Evolutionary conservation across 345 rosid species (phyloP).

Genomic region (Arabis alpina): DNA sequence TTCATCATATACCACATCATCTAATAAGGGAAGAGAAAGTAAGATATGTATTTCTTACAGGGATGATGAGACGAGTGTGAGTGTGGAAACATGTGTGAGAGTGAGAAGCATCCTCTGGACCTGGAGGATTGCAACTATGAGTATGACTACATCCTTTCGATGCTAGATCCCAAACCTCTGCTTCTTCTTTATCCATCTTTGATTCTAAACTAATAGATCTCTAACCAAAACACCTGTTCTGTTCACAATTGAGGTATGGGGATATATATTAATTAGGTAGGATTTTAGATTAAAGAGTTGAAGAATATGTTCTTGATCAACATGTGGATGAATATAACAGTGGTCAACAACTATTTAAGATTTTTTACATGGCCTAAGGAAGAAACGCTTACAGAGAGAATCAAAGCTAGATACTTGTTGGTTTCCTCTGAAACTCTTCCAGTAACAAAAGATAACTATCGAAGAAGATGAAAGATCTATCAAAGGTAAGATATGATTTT

Average conservation of each 20-base stretch:
- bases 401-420: constrained; percentile 16
- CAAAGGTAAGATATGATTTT: neutral
- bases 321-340: constrained; percentile 11
- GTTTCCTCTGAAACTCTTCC: constrained; percentile 1
- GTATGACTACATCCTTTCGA: constrained; percentile 66
- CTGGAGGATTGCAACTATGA: constrained; percentile 79
- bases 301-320: constrained; percentile 32
- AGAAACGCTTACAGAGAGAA: constrained; percentile 27
- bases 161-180: constrained; percentile 1
- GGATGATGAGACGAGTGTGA: constrained; percentile 57
- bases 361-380: constrained; percentile 11
- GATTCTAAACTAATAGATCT: neutral
- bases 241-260: neutral
- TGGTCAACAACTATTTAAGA: constrained; percentile 21
- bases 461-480: constrained; percentile 1
- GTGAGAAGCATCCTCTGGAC: constrained; percentile 58
- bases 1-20: neutral
- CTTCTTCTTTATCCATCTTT: constrained; percentile 35
- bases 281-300: constrained; percentile 18
- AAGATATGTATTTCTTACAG: constrained; percentile 5
- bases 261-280: neutral
- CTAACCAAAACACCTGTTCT: constrained; percentile 1
- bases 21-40: neutral
- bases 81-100: constrained; percentile 78
- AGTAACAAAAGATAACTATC: neutral